Evolutionary conservation across 2,329 filamentous ascomycete species (phyloP), one percentile per base, ranked within the genome.

Genomic region (Xylaria digitata): DNA sequence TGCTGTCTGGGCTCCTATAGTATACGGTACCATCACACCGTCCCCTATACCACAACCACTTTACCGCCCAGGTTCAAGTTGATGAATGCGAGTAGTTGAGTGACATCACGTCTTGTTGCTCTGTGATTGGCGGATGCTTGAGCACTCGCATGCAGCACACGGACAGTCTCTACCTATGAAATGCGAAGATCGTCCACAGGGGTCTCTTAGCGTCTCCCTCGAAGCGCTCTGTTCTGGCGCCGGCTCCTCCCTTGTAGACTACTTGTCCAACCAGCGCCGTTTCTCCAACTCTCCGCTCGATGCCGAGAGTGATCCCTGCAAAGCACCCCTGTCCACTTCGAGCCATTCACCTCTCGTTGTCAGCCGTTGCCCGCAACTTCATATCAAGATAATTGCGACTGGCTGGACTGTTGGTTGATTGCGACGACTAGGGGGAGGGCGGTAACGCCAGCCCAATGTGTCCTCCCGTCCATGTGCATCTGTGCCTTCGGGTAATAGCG

Each of bases 61-160:
- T 84, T 84, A 78, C 83, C 83, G 83, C 83, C 82, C 77, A 74
- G 71, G 75, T 68, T 71, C 69, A 69, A 71, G 71, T 70, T 75
- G 69, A 70, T 72, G 70, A 72, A 75, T 82, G 80, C 79, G 80
- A 73, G 73, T 77, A 78, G 77, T 77, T 78, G 70, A 34, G 57
- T 70, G 74, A 75, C 75, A 78, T 83, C 82, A 83, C 82, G 72
- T 69, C 65, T 61, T 52, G 66, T 63, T 50, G 63, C 55, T 17
- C 55, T 64, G 65, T 81, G 73, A 84, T 84, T 84, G 81, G 82
- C 53, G 45, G 45, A 52, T n/a, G 65, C 69, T 73, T 57, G 60
- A 69, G 67, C 65, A 68, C 69, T 48, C 62, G 70, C 70, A 72
- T 67, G 60, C 72, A 71, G 71, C 72, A 66, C 71, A 34, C 63